Conservation (phyloP, 2,329 filamentous ascomycete genomes). For the Thermothelomyces thermophilus region DNA sequence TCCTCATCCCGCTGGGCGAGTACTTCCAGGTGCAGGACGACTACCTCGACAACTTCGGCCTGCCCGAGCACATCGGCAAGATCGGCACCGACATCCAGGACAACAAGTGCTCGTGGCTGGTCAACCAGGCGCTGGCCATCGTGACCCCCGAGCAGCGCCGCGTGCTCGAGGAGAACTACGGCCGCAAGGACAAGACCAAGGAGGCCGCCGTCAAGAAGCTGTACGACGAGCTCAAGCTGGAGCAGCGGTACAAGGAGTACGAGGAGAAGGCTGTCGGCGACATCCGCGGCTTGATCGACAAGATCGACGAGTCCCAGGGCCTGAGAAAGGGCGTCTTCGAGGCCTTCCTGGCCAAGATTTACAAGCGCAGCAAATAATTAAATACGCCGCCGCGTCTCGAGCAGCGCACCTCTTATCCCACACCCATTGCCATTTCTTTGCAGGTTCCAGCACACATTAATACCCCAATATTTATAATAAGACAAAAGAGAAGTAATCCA, state of each 20-base stretch:
- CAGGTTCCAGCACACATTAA: background rate
- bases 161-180: conserved; percentile 88
- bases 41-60: conserved; percentile 96
- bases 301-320: conserved; percentile 78
- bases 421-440: background rate
- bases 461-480: conserved; percentile 9
- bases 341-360: conserved; percentile 89
- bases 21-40: conserved; percentile 99
- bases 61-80: conserved; percentile 90
- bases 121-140: conserved; percentile 85
- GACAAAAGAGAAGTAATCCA: background rate
- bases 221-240: conserved; percentile 77
- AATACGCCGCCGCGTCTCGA: background rate
- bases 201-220: conserved; percentile 85
- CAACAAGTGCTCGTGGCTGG: conserved; percentile 98
- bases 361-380: conserved; percentile 87
- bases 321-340: conserved; percentile 89
- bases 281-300: conserved; percentile 65
- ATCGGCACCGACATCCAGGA: conserved; percentile 98
- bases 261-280: conserved; percentile 83
- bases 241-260: conserved; percentile 78
- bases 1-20: conserved; percentile 93
- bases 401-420: background rate
- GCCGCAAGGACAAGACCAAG: conserved; percentile 75
- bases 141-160: conserved; percentile 79